Base-by-base conservation (phyloP, 371 early-diverging fungal genomes). In the Haplosporangium sp. region DNA sequence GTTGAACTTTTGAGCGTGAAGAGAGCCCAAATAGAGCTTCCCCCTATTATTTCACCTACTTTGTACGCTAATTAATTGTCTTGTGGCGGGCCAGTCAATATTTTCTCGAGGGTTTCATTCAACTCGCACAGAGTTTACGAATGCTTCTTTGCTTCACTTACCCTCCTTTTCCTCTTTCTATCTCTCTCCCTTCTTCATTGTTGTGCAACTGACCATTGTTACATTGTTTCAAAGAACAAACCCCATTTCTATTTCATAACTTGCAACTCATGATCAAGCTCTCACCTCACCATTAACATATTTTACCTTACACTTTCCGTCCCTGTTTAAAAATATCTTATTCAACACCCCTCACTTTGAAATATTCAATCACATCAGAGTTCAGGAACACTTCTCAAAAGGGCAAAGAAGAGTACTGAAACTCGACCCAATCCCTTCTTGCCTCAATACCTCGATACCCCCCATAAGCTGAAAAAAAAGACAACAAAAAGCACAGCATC, bases 11-110 rank as follows among this genome's bases (percentile, higher is more conserved):
- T 45, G 15, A 10, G 8, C 15, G 55, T 27, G 8, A 27, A 27
- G 55, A 6, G 55, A 55, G 55, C 55, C 55, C 55, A 55, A 27
- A 13, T 55, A 55, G 27, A 55, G 55, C 27, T 55, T 19, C 15
- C 34, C 27, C 19, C 19, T 27, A 55, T 17, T 5, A 15, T 27
- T 27, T 27, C 27, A 27, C 27, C 27, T 27, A 27, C 27, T 27
- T 27, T 27, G 27, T 27, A 27, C 27, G 27, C 27, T 27, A 27
- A 27, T 48, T 17, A 48, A 48, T 48, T 48, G 48, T 11, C n/a
- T 17, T 48, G 48, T 48, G 48, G 48, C 48, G 48, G 48, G 48
- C 13, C 11, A 48, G n/a, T 48, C 11, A 48, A 17, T 48, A 48
- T 27, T 27, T 27, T 27, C 27, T 27, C 0, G 27, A 27, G 27